Evolutionary conservation across 306 rosid species (phyloP), one percentile per base, ranked within the genome.

Genomic region (Ammopiptanthus mongolicus): DNA sequence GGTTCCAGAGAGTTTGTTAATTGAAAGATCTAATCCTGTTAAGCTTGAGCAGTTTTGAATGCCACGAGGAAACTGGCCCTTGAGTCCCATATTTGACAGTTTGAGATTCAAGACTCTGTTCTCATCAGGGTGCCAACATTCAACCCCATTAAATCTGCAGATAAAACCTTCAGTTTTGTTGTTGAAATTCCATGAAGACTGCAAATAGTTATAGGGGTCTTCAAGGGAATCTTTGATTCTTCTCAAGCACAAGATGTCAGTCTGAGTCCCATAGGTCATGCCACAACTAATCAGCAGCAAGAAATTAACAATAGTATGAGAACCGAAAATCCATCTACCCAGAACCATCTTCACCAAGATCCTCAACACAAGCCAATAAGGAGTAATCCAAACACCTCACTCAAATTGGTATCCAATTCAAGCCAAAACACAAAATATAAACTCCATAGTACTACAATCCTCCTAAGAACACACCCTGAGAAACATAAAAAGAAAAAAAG

Each of bases 91-190:
- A 66, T 84, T 88, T 0, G 90, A 78, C 60, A 93, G 82, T 59
- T 52, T 75, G 46, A 93, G 85, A 57, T 88, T 93, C 39, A 91
- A 61, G 41, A 93, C 97, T 71, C 34, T 86, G 74, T 86, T 88
- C 84, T 93, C 98, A 56, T 87, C 88, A 68, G 94, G 92, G 82
- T 93, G 96, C 98, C 98, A 93, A 81, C 98, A 93, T 44, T 91
- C 87, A 6, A 93, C 75, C 56, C 98, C 98, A 9, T 29, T 65
- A 73, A 93, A 93, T 76, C 55, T 84, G 69, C 98, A 90, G 36
- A 88, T 88, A 66, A 34, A 83, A 9, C 98, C 98, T 82, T 90
- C 95, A 1, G 96, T 80, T 0, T 3, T 23, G 65, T 90, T 90
- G 84, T 79, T 57, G 79, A 93, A 93, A 83, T 83, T 29, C 98